Conservation (phyloP, 495 filamentous ascomycete genomes). For the Hypoxylon trugodes region DNA sequence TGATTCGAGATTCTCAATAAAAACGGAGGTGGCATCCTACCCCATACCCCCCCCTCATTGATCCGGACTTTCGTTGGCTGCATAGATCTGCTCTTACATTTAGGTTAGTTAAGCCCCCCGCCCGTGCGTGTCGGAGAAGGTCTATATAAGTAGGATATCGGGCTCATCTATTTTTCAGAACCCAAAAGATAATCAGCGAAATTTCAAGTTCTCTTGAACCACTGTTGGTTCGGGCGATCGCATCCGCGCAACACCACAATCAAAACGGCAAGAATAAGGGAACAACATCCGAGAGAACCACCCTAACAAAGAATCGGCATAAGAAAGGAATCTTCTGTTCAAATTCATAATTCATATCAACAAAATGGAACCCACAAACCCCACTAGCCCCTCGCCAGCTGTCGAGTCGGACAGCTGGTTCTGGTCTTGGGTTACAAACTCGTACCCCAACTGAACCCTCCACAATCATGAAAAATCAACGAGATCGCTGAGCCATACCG, state of each 20-base stretch:
- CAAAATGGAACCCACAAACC: conserved; percentile 26
- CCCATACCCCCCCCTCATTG: conserved; percentile 10
- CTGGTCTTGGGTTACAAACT: conserved; percentile 36
- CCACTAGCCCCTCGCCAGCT: conserved; percentile 15
- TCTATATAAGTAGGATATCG: conserved; percentile 1
- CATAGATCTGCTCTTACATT: background rate
- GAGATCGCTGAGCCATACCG: background rate
- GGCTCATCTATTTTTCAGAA: background rate
- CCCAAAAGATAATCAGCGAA: background rate
- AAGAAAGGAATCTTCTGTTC: background rate
- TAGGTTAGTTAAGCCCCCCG: background rate
- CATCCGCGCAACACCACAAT: background rate
- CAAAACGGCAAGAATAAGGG: background rate
- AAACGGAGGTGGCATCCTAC: conserved; percentile 6
- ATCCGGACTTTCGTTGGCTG: conserved; percentile 25
- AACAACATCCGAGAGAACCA: background rate
- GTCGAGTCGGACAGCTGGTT: conserved; percentile 34
- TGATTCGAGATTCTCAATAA: background rate
- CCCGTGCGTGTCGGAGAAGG: conserved; percentile 2
- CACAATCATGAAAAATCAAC: background rate
- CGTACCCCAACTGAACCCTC: conserved; percentile 33
- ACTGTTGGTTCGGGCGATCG: background rate
- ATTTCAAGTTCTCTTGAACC: background rate
- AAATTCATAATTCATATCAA: background rate
- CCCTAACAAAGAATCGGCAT: background rate